Conservation (phyloP, 108 stramenopile genomes). For the Cyclotella atomus region DNA sequence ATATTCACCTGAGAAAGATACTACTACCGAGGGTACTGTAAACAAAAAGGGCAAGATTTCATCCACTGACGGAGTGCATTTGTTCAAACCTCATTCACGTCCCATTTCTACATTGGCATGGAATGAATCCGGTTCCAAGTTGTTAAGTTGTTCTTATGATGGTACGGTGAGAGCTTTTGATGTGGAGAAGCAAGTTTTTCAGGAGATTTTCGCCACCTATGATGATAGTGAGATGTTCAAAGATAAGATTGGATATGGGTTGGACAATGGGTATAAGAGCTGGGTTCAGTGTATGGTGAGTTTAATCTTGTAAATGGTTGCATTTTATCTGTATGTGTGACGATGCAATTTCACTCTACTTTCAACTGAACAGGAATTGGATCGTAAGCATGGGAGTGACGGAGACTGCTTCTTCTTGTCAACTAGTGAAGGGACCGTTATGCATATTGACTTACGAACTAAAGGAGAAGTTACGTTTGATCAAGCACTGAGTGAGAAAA, state of each 20-base stretch:
- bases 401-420: conserved; percentile 75
- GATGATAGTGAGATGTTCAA: conserved; percentile 63
- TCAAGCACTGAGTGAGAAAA: conserved; percentile 68
- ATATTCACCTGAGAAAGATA: too few species aligned
- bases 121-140: conserved; percentile 46
- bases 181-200: conserved; percentile 57
- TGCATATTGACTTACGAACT: conserved; percentile 73
- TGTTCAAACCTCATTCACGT: conserved; percentile 69
- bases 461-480: conserved; percentile 67
- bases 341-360: not conserved
- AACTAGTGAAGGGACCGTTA: conserved; percentile 71
- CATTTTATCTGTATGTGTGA: not conserved
- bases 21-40: not conserved
- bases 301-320: too few species aligned
- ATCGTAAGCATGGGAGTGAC: conserved; percentile 58
- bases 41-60: conserved; percentile 11
- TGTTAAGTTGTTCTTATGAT: conserved; percentile 78
- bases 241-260: conserved; percentile 65
- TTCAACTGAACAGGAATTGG: conserved; percentile 29
- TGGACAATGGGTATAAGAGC: conserved; percentile 62
- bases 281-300: conserved; percentile 70
- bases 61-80: conserved; percentile 51
- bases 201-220: conserved; percentile 84
- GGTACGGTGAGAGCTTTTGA: conserved; percentile 75
- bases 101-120: conserved; percentile 66